Conservation (phyloP, 148 eudicot species). For the Suaeda aralocaspica region DNA sequence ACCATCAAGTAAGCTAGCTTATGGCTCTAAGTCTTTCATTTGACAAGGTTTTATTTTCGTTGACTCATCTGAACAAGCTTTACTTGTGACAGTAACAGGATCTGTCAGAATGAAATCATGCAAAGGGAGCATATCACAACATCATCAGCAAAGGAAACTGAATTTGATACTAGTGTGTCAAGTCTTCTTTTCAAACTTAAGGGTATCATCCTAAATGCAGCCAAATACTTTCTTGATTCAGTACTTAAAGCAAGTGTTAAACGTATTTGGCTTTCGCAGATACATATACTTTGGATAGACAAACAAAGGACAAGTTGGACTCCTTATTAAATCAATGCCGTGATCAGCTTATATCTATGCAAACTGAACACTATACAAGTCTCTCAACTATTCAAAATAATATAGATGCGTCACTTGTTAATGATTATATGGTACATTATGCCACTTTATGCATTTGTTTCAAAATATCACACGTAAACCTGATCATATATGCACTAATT, state of each 20-base stretch:
- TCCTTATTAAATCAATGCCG: constrained; percentile 38
- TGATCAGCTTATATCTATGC: constrained; percentile 43
- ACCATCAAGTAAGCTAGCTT: constrained; percentile 33
- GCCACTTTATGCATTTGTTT: neutral
- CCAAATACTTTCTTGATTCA: neutral
- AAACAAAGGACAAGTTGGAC: constrained; percentile 44
- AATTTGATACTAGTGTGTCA: constrained; percentile 34
- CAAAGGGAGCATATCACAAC: constrained; percentile 32
- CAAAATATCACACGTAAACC: neutral
- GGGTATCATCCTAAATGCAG: constrained; percentile 32
- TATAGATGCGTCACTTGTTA: constrained; percentile 49
- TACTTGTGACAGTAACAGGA: constrained; percentile 38
- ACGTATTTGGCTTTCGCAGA: constrained; percentile 37
- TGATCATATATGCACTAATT: neutral
- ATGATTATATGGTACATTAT: constrained; percentile 74
- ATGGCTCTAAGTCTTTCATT: neutral
- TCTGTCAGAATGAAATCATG: constrained; percentile 30
- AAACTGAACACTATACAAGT: constrained; percentile 37
- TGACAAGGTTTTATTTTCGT: constrained; percentile 1
- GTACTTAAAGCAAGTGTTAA: neutral
- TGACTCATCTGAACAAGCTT: constrained; percentile 10
- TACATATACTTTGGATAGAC: constrained; percentile 48
- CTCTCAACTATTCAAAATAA: constrained; percentile 39
- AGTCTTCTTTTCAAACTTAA: constrained; percentile 34
- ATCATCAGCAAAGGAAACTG: constrained; percentile 37